Percentiles rank a stretch among this genome's conserved stretches.
phyloP scores from a whole-genome alignment of 2,329 filamentous ascomycete genomes.

The Pseudodiploospora longispora region DNA sequence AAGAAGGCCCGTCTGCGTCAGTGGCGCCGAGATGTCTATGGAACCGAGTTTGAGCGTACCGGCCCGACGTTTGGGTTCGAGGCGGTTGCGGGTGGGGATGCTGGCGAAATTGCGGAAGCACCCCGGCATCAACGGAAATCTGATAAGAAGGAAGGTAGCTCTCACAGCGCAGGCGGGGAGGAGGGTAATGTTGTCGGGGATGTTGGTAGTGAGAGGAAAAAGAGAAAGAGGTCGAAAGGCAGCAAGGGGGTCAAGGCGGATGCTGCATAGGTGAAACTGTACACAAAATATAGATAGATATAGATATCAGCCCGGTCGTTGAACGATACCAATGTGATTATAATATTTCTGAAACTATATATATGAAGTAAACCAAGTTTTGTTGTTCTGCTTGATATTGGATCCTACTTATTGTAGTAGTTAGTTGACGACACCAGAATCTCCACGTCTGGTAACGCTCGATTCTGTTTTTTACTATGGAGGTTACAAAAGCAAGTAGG shows the following conservation, averaged over 20 bases:
- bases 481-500: too few relatives aligned
- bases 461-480: too few relatives aligned
- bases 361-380: too few relatives aligned
- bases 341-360: too few relatives aligned
- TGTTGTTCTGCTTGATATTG: too few relatives aligned
- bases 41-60: slow-evolving; percentile 46
- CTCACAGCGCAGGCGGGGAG: slow-evolving; percentile 13
- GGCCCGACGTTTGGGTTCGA: slow-evolving; percentile 54
- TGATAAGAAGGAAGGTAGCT: slow-evolving; percentile 2
- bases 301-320: background rate
- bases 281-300: background rate
- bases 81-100: slow-evolving; percentile 21
- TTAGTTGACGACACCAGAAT: too few relatives aligned
- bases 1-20: slow-evolving; percentile 88
- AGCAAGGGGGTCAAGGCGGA: slow-evolving; percentile 21
- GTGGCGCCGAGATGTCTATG: slow-evolving; percentile 66
- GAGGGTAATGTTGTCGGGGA: slow-evolving; percentile 22
- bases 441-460: too few relatives aligned
- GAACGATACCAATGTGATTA: too few relatives aligned
- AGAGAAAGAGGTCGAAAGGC: slow-evolving; percentile 43
- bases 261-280: background rate
- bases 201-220: slow-evolving; percentile 29
- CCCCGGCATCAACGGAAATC: slow-evolving; percentile 8
- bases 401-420: too few relatives aligned
- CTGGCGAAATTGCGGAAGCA: slow-evolving; percentile 6